phyloP scores from a whole-genome alignment of 805 yeast genomes.

The Pichia phayaonensis region DNA sequence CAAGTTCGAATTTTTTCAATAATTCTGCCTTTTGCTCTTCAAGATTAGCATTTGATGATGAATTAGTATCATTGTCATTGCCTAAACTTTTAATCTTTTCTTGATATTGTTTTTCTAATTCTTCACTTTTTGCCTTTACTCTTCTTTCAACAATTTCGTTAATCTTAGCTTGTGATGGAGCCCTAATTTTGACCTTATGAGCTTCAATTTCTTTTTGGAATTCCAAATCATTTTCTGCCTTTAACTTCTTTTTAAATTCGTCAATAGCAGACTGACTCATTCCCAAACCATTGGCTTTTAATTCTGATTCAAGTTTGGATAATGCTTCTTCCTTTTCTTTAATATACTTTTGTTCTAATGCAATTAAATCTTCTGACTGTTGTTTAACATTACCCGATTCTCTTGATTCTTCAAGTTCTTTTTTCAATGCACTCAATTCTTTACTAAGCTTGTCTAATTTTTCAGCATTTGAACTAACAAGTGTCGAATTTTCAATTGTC shows the following conservation, averaged over 20 bases:
- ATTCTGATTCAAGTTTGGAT: constrained; percentile 16
- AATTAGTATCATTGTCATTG: constrained; percentile 1
- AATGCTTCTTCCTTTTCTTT: constrained; percentile 17
- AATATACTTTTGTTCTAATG: constrained; percentile 12
- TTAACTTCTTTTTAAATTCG: constrained; percentile 13
- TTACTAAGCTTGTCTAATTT: not conserved
- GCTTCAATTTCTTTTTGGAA: constrained; percentile 24
- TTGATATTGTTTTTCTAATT: constrained; percentile 27
- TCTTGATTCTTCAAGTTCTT: not conserved
- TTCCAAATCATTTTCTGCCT: constrained; percentile 25
- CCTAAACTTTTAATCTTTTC: constrained; percentile 14
- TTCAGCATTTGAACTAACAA: constrained; percentile 1
- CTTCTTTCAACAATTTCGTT: constrained; percentile 30
- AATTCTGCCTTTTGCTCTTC: constrained; percentile 17
- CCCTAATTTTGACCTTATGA: constrained; percentile 30
- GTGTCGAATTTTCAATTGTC: constrained; percentile 4
- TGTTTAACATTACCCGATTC: not conserved
- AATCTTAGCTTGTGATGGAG: constrained; percentile 31
- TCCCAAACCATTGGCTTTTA: constrained; percentile 11
- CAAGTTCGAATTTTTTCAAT: constrained; percentile 18
- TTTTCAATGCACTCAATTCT: constrained; percentile 1
- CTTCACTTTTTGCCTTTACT: constrained; percentile 27
- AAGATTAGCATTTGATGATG: constrained; percentile 7
- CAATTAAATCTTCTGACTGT: constrained; percentile 9
- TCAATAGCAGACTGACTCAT: constrained; percentile 19